These are phyloP conservation scores for Sequoiadendron giganteum DNA, from an alignment of 75 land plant genomes.

Conservation along the genomic window DNA sequence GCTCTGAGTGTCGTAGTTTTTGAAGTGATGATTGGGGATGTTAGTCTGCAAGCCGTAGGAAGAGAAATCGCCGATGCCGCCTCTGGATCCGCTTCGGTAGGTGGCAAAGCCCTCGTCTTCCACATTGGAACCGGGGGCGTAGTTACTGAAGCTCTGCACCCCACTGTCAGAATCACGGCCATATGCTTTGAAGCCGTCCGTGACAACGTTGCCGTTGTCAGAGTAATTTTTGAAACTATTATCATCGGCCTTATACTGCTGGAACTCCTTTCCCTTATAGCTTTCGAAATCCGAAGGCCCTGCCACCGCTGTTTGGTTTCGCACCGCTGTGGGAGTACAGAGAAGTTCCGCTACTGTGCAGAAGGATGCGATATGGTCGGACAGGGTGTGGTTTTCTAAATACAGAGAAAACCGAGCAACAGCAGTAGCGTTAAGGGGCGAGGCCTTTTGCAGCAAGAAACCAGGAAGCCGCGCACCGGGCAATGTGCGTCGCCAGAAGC, in stretches of 20 bases:
- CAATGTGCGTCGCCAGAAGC: conserved; percentile 10
- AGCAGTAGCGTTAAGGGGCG: conserved; percentile 34
- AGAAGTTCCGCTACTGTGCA: conserved; percentile 43
- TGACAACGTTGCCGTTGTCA: conserved; percentile 8
- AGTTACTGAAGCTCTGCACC: conserved; percentile 8
- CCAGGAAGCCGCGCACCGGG: conserved; percentile 29
- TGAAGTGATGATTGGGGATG: conserved; percentile 17
- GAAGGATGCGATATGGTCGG: conserved; percentile 30
- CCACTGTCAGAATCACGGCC: conserved; percentile 3
- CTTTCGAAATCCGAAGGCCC: conserved; percentile 51
- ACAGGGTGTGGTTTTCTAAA: conserved; percentile 12
- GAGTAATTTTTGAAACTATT: conserved; percentile 26
- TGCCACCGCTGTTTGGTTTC: conserved; percentile 20
- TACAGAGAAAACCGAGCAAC: conserved; percentile 18
- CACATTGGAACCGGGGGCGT: conserved; percentile 18
- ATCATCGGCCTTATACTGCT: not conserved
- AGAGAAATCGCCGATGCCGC: conserved; percentile 18
- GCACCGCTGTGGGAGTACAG: conserved; percentile 31
- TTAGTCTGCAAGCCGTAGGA: conserved; percentile 16
- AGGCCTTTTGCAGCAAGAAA: conserved; percentile 20
- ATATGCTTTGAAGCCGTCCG: conserved; percentile 27
- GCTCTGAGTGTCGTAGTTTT: conserved; percentile 15
- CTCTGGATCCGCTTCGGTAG: conserved; percentile 2
- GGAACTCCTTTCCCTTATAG: conserved; percentile 35
- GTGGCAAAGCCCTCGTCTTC: conserved; percentile 10